Evolutionary conservation across 257 asterid genomes (phyloP), one percentile per base, ranked within the genome.

Genomic region (Cynanchum wilfordii): DNA sequence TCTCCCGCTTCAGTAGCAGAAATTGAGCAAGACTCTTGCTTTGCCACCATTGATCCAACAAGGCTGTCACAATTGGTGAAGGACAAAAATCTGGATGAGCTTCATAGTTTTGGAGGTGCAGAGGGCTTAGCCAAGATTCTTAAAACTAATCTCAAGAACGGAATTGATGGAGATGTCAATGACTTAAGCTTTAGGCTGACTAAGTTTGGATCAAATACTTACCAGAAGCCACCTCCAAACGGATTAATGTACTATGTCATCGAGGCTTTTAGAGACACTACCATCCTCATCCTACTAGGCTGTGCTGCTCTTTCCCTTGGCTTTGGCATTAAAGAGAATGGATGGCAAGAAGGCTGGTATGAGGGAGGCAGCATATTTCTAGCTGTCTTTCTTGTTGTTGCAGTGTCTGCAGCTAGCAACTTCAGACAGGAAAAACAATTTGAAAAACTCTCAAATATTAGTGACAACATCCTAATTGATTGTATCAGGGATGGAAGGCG

Each of bases 251-350:
- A 66, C 40, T 66, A 72, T 56, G 69, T 72, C 38, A 8, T 58
- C 12, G 74, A 77, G 56, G 81, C 73, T 10, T 72, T 62, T 25
- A 77, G 40, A 27, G 81, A 77, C 45, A 67, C 74, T 1, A 66
- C 70, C 13, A 72, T 56, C n/a, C 73, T 77, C 70, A 72, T 72
- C 72, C 74, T 77, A 24, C 73, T 77, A 2, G 77, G 72, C 2
- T 77, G 77, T 25, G 81, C 81, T 45, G 77, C 73, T 40, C 77
- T 77, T 13, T 72, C 81, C 0, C 77, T 77, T 47, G 77, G 74
- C 62, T 52, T 77, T 47, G 81, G 77, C 55, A 77, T 77, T 59
- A 71, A 51, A 40, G 73, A 72, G 58, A 16, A 77, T 19, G 77
- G 72, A 19, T 12, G 25, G 22, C 22, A 49, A 33, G 55, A 64